Evolutionary conservation across 2,329 filamentous ascomycete species (phyloP).

Genomic region (Blastomyces parvus): DNA sequence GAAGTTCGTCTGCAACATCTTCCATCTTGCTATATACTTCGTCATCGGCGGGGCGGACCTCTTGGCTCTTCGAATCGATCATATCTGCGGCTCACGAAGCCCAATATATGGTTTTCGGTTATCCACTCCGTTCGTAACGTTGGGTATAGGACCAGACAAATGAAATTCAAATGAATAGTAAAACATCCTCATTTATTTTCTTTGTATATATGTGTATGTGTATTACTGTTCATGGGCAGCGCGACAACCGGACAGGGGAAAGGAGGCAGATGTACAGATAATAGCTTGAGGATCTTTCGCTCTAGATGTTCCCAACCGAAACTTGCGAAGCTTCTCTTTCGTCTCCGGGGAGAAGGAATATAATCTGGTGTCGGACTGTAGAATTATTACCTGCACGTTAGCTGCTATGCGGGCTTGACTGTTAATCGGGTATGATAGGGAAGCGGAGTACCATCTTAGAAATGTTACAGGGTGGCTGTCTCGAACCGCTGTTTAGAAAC

Average conservation of each 20-base stretch:
- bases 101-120: conserved; percentile 17
- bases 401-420: neutral
- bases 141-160: neutral
- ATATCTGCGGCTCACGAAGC: conserved; percentile 49
- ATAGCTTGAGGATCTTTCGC: conserved; percentile 80
- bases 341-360: conserved; percentile 91
- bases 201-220: neutral
- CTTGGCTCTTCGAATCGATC: conserved; percentile 82
- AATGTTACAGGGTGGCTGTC: neutral
- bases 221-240: neutral
- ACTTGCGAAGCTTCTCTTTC: conserved; percentile 83
- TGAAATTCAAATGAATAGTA: neutral
- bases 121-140: neutral
- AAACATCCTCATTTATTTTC: neutral
- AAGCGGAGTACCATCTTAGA: neutral
- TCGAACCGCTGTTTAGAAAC: neutral
- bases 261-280: conserved; percentile 61
- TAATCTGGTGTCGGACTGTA: conserved; percentile 69
- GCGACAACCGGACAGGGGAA: conserved; percentile 8
- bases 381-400: conserved; percentile 20
- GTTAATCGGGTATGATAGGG: neutral
- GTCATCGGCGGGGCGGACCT: conserved; percentile 76
- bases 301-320: conserved; percentile 81
- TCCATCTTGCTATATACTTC: conserved; percentile 73
- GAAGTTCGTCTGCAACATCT: conserved; percentile 77